Base-by-base conservation (phyloP, 1,139 yeast genomes). In the Suhomyces terraborum region DNA sequence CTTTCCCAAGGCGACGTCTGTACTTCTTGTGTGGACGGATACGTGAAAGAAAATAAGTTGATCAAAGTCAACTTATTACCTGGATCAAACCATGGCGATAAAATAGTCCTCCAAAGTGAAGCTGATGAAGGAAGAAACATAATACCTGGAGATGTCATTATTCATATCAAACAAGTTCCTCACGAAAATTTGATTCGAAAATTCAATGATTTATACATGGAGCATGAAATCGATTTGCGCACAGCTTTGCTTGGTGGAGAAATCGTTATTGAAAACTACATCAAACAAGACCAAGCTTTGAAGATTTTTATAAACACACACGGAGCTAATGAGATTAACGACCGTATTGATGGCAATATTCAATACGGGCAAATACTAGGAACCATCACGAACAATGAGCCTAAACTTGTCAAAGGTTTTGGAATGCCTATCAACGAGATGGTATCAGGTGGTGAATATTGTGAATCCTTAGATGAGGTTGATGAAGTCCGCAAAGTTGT, bases 341-440 rank as follows among this genome's bases (percentile, higher is more conserved):
- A 50, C 16, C n/a, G 39, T 4, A 35, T 51, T 5, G 51, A 61
- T 33, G 47, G 43, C 2, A 53, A 59, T 2, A 53, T 77, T 10
- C 58, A 62, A 24, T 51, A 63, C 13, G 82, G 82, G 3, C 81
- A 78, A 48, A 58, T 79, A 1, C 55, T 70, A 6, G 77, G 77
- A 1, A 62, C 73, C 3, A 67, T 76, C 12, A 63, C 64, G 14
- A 70, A 78, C 3, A 75, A 73, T 5, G 59, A 62, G 4, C 69
- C 80, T 2, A 80, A 79, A 46, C 57, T 75, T 4, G 69, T 80
- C 1, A 64, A 65, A 41, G 78, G 77, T 1, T 60, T 66, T 34
- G 86, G 87, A 17, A 79, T 80, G 83, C 95, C 95, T 4, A 75
- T 80, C 23, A 77, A 79, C 61, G 62, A 69, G 30, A 66, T 58